Base-by-base conservation (phyloP, 2,329 filamentous ascomycete species). In the Aspergillus fructus region DNA sequence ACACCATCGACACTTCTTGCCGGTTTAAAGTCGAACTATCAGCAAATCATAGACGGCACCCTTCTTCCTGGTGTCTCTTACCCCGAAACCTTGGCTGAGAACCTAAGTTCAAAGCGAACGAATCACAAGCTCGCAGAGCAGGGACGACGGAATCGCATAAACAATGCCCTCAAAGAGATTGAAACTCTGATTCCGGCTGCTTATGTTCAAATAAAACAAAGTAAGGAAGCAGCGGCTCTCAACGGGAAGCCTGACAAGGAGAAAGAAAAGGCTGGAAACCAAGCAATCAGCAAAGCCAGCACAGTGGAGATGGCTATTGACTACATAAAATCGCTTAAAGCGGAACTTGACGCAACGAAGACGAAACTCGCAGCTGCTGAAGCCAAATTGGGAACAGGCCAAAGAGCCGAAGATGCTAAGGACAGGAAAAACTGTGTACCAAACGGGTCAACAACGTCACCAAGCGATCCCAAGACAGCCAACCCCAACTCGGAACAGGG, bases 51-150 rank as follows among this genome's bases (percentile, higher is more conserved):
- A 11, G 94, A 97, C 72, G 94, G 94, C 49, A 97, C 92, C 50
- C 88, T 89, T 55, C 86, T 97, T 1, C 93, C 93, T 0, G 93
- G 93, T 12, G 89, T 97, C 12, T 89, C 89, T 1, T 97, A 97
- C 66, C 93, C 93, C 0, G 91, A 90, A 65, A 90, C 93, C 51
- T 81, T 99, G 42, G 96, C 93, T 6, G 96, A 93, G 21, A 96
- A 96, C 63, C 79, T 99, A 24, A 97, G 93, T 0, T 96, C 92
- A 3, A 99, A 99, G 78, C 89, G 93, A 53, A 97, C 94, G 2
- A 96, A 92, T 43, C 94, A 99, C 78, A 99, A 99, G 76, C 91
- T 99, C 64, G 94, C 94, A 17, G 94, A 99, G 76, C 94, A 99
- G 77, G 94, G 94, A 6, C 87, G 94, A 48, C 83, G 94, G 58